Evolutionary conservation across 768 basidiomycete genomes (phyloP).

Genomic region (Cystofilobasidium bisporidii): DNA sequence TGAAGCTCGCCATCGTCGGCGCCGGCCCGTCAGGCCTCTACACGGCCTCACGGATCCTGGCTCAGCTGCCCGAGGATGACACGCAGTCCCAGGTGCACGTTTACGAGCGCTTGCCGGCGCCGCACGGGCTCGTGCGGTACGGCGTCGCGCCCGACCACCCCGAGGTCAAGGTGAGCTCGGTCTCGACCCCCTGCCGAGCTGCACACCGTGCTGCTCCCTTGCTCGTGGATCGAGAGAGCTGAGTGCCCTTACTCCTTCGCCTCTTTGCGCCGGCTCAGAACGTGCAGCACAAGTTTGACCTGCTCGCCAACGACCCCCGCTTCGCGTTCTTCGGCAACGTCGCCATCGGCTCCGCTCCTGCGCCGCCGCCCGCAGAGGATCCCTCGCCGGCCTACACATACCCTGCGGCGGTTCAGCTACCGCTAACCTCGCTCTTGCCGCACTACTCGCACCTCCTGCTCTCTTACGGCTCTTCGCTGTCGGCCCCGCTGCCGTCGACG

Average conservation of each 20-base stretch:
- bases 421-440: conserved; percentile 52
- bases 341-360: conserved; percentile 31
- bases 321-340: conserved; percentile 90
- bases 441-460: conserved; percentile 81
- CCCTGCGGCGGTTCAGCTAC: conserved; percentile 50
- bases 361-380: too few species aligned
- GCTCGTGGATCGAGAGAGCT: too few species aligned
- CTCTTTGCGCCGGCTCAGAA: too few species aligned
- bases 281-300: conserved; percentile 90
- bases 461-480: conserved; percentile 69
- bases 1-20: conserved; percentile 80
- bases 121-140: conserved; percentile 88
- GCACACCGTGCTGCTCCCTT: too few species aligned
- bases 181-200: too few species aligned
- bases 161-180: conserved; percentile 75
- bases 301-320: conserved; percentile 63
- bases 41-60: conserved; percentile 74
- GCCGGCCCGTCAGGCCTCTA: conserved; percentile 96
- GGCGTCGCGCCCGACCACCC: conserved; percentile 98
- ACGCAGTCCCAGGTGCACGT: conserved; percentile 58
- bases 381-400: conserved; percentile 41
- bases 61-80: conserved; percentile 47
- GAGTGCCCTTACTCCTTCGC: too few species aligned
- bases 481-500: conserved; percentile 48
- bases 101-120: conserved; percentile 86